phyloP scores from a whole-genome alignment of 106 monocot genomes.

The Apostasia ramifera region DNA sequence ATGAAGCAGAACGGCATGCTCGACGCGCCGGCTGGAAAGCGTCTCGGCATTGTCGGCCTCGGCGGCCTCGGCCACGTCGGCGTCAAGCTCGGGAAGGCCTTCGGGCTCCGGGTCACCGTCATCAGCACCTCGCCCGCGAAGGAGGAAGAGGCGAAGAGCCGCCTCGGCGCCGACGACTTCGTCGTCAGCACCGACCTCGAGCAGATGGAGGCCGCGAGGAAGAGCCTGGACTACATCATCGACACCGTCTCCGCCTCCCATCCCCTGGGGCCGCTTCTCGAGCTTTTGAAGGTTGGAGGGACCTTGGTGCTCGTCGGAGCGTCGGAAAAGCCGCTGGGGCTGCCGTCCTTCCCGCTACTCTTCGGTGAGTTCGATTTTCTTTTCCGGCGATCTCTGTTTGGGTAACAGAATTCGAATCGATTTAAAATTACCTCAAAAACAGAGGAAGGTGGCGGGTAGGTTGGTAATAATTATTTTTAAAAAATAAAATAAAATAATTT shows the following conservation, averaged over 20 bases:
- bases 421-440: too few species aligned
- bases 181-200: constrained; percentile 39
- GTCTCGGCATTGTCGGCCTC: constrained; percentile 59
- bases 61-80: constrained; percentile 64
- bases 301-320: constrained; percentile 47
- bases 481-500: too few species aligned
- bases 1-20: constrained; percentile 63
- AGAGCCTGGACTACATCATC: constrained; percentile 57
- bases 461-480: too few species aligned
- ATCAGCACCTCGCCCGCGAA: constrained; percentile 61
- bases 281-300: constrained; percentile 58
- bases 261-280: constrained; percentile 51
- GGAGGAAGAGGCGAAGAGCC: constrained; percentile 43
- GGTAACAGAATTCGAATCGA: too few species aligned
- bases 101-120: constrained; percentile 53
- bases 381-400: too few species aligned
- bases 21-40: constrained; percentile 22
- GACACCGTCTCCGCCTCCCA: constrained; percentile 56
- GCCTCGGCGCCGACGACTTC: constrained; percentile 42
- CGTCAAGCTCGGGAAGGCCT: constrained; percentile 61
- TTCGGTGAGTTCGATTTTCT: constrained; percentile 24
- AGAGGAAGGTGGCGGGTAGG: too few species aligned
- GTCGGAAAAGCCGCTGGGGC: constrained; percentile 57
- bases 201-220: constrained; percentile 32
- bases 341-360: constrained; percentile 66